Percentiles rank a stretch among this genome's conserved stretches.
Conservation (phyloP, 2,329 filamentous ascomycete species). For the Parastagonospora nodorum region DNA sequence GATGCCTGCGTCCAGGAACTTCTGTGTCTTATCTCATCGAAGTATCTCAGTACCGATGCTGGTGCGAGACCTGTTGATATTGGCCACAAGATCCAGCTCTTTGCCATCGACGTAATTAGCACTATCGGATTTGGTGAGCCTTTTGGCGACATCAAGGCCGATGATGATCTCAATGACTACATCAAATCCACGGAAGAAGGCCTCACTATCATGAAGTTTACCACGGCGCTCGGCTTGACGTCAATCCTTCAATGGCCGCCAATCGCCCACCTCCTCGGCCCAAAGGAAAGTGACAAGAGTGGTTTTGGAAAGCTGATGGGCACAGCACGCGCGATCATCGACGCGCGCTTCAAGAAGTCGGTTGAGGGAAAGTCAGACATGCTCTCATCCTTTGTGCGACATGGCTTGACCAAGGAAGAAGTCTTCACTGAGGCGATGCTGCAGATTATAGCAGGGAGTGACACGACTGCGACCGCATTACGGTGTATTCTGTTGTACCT, state of each 20-base stretch:
- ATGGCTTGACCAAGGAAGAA: conserved; percentile 47
- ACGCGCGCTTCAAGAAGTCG: conserved; percentile 34
- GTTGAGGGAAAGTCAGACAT: conserved; percentile 56
- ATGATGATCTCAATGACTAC: conserved; percentile 53
- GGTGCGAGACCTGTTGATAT: conserved; percentile 48
- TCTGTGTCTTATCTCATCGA: conserved; percentile 53
- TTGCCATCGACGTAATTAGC: conserved; percentile 61
- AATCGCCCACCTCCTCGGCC: conserved; percentile 25
- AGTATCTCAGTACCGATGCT: conserved; percentile 41
- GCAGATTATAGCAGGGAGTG: conserved; percentile 60
- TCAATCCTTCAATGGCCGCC: conserved; percentile 21
- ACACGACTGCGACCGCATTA: conserved; percentile 62
- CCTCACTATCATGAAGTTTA: conserved; percentile 6
- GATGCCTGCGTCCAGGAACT: conserved; percentile 53
- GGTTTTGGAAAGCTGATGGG: conserved; percentile 31
- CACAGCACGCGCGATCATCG: conserved; percentile 21
- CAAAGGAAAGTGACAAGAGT: conserved; percentile 38
- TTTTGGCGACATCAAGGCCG: conserved; percentile 56
- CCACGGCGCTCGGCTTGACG: conserved; percentile 15
- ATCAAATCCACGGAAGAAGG: conserved; percentile 49
- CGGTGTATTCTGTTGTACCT: conserved; percentile 59
- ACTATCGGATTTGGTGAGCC: conserved; percentile 57
- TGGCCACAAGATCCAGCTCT: conserved; percentile 54
- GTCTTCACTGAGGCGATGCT: conserved; percentile 49
- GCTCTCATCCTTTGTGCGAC: conserved; percentile 57